phyloP scores from a whole-genome alignment of 345 rosid species.

The Murraya koenigii region DNA sequence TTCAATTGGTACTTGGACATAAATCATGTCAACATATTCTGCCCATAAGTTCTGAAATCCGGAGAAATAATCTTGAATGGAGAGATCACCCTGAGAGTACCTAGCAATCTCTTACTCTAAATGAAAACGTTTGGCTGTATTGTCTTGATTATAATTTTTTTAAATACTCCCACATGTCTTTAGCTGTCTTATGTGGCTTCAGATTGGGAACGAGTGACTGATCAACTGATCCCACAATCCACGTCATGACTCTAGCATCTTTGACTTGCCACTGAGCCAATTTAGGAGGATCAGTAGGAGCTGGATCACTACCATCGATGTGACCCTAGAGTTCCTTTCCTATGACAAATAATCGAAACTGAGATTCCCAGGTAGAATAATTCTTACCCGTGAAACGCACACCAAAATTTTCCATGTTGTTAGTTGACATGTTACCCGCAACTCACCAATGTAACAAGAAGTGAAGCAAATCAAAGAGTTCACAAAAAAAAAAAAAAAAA shows the following conservation, averaged over 20 bases:
- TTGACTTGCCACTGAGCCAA: neutral
- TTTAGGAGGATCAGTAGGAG: neutral
- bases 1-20: neutral
- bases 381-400: slow-evolving; percentile 6
- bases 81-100: neutral
- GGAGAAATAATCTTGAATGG: slow-evolving; percentile 18
- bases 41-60: slow-evolving; percentile 8
- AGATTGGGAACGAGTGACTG: neutral
- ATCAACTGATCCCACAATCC: neutral
- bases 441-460: neutral
- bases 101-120: slow-evolving; percentile 14
- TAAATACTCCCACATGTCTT: neutral
- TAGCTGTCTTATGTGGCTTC: neutral
- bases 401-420: neutral
- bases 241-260: slow-evolving; percentile 7
- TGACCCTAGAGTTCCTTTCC: slow-evolving; percentile 12
- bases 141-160: neutral
- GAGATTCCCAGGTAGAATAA: slow-evolving; percentile 12
- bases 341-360: slow-evolving; percentile 1
- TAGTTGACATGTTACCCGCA: neutral
- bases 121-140: neutral
- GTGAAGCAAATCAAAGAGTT: neutral
- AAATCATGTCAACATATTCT: neutral
- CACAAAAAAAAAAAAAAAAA: too few species aligned
- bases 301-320: neutral